Percentiles rank a stretch among this genome's conserved stretches.
These are phyloP conservation scores for Dipsacomyces acuminosporus DNA, from an alignment of 371 early-diverging fungal genomes.

Conservation along the genomic window DNA sequence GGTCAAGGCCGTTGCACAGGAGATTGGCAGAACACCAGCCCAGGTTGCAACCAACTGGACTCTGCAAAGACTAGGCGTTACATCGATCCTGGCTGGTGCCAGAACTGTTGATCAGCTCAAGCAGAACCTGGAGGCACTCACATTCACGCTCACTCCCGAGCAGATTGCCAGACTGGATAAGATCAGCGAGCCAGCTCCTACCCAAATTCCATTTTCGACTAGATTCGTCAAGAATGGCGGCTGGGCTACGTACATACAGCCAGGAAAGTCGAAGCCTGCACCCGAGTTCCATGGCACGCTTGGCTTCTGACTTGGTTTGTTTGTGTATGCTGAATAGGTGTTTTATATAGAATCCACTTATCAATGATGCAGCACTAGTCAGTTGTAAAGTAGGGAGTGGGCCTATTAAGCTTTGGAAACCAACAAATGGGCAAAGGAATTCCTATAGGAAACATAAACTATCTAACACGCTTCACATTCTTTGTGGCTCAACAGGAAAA, in stretches of 20 bases:
- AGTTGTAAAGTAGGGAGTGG: no score
- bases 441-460: no score
- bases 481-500: no score
- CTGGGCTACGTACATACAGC: neutral
- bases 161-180: constrained; percentile 47
- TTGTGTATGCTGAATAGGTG: no score
- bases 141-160: constrained; percentile 38
- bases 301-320: neutral
- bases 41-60: constrained; percentile 51
- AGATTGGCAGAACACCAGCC: constrained; percentile 41
- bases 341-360: no score
- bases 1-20: constrained; percentile 44
- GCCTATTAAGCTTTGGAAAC: no score
- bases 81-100: constrained; percentile 49
- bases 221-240: constrained; percentile 1
- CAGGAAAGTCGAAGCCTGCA: neutral
- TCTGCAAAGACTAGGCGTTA: constrained; percentile 49
- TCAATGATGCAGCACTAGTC: no score
- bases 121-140: constrained; percentile 45
- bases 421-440: no score
- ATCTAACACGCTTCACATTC: no score
- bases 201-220: neutral
- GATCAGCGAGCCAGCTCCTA: constrained; percentile 13
- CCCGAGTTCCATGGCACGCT: neutral
- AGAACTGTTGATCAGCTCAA: constrained; percentile 45